These are phyloP conservation scores for Phytopythium delawarense DNA, from an alignment of 352 stramenopile genomes.

Conservation along the genomic window DNA sequence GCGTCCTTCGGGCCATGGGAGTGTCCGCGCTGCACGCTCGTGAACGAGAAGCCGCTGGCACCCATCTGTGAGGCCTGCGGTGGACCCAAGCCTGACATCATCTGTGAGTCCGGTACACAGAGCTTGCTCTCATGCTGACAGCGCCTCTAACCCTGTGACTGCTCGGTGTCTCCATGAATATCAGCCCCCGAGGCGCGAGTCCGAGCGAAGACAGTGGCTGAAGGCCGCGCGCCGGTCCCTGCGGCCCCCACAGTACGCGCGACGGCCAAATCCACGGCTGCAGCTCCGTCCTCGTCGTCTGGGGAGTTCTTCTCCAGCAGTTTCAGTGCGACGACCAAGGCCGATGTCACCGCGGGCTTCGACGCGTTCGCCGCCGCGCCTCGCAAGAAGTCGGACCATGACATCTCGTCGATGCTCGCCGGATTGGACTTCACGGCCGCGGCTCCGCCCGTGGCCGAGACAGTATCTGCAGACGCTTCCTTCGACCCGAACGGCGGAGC, in stretches of 20 bases:
- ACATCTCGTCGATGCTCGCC: conserved; percentile 76
- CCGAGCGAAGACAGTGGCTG: conserved; percentile 40
- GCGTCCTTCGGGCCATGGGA: conserved; percentile 68
- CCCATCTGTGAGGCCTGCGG: conserved; percentile 75
- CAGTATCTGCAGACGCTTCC: neutral
- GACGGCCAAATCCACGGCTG: conserved; percentile 17
- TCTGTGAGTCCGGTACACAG: conserved; percentile 23
- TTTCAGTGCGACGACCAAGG: conserved; percentile 6
- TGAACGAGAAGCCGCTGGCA: conserved; percentile 74
- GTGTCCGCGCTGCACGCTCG: conserved; percentile 64
- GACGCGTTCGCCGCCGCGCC: conserved; percentile 13
- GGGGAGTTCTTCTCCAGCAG: neutral
- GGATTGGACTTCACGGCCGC: conserved; percentile 65
- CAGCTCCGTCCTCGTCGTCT: conserved; percentile 8
- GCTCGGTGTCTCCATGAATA: neutral
- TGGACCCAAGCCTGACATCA: conserved; percentile 52
- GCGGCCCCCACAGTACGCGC: conserved; percentile 1
- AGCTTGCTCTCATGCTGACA: neutral
- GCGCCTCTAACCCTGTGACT: neutral
- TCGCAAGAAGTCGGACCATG: conserved; percentile 23
- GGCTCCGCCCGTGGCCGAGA: conserved; percentile 20
- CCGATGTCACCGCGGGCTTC: conserved; percentile 11
- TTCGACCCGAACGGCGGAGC: neutral
- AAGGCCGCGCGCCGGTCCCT: conserved; percentile 16
- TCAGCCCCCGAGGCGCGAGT: conserved; percentile 41